Percentiles rank a stretch among this genome's conserved stretches.
phyloP scores from a whole-genome alignment of 2,329 filamentous ascomycete genomes.

The Byssothecium circinans region DNA sequence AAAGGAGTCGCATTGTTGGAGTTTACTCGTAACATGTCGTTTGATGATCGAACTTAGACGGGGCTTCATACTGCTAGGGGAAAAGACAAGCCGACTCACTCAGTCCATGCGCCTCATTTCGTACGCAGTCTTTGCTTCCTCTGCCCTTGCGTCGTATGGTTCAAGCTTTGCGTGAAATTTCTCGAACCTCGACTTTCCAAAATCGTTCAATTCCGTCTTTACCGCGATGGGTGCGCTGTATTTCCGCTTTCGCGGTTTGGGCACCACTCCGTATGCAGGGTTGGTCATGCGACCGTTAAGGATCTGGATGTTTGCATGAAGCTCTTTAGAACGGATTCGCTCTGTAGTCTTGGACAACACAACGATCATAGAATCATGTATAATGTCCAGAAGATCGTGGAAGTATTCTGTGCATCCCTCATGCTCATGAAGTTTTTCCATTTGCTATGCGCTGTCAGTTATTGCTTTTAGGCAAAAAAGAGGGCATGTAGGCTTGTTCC shows the following conservation, averaged over 20 bases:
- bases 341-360: neutral
- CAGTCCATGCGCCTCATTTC: neutral
- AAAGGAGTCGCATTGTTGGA: no score
- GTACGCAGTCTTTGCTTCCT: neutral
- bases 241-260: neutral
- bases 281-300: slow-evolving; percentile 2
- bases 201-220: neutral
- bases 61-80: no score
- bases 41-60: no score
- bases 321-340: slow-evolving; percentile 4
- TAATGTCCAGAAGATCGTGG: slow-evolving; percentile 10
- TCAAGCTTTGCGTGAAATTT: neutral
- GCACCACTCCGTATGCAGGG: neutral
- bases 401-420: slow-evolving; percentile 9
- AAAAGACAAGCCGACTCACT: no score
- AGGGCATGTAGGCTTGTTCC: no score
- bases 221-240: neutral
- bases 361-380: slow-evolving; percentile 9
- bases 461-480: no score
- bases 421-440: slow-evolving; percentile 4
- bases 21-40: no score
- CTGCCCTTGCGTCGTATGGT: neutral
- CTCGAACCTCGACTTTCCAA: neutral
- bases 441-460: no score
- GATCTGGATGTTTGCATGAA: slow-evolving; percentile 2